Percentiles rank a stretch among this genome's conserved stretches.
These are phyloP conservation scores for Coemansia sp. DNA, from an alignment of 192 early-diverging fungal genomes.

Conservation along the genomic window DNA sequence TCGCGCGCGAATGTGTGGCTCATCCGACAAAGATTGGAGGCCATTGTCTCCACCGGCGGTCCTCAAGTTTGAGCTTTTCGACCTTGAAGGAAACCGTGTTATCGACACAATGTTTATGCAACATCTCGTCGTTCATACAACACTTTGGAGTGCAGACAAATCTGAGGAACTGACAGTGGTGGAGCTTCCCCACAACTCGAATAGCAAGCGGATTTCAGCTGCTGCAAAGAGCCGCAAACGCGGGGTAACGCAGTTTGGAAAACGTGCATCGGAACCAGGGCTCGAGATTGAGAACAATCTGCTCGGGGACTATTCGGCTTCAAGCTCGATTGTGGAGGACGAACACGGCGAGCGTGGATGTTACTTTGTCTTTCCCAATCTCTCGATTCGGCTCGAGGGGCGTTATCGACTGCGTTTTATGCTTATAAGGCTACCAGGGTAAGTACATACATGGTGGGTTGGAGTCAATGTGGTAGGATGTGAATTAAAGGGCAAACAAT, in stretches of 20 bases:
- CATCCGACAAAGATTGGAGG: constrained; percentile 77
- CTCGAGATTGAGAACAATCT: constrained; percentile 50
- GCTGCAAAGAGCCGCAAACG: constrained; percentile 54
- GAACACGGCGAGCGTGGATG: constrained; percentile 61
- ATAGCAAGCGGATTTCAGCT: constrained; percentile 53
- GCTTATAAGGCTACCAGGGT: constrained; percentile 67
- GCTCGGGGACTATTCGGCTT: constrained; percentile 43
- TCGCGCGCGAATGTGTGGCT: constrained; percentile 77
- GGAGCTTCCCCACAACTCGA: constrained; percentile 49
- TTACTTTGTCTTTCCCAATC: constrained; percentile 77
- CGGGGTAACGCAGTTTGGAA: constrained; percentile 46
- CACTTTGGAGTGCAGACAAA: constrained; percentile 35
- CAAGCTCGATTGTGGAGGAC: constrained; percentile 46
- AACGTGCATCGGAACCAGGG: constrained; percentile 21
- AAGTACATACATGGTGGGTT: constrained; percentile 2
- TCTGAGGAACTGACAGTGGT: constrained; percentile 44
- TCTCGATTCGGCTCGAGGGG: constrained; percentile 72
- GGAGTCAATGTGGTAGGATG: too few species aligned
- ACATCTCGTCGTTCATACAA: constrained; percentile 55
- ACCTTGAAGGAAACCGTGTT: constrained; percentile 53
- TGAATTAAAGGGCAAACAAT: neutral
- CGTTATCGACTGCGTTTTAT: constrained; percentile 68
- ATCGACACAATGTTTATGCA: constrained; percentile 49
- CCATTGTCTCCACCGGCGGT: constrained; percentile 78
- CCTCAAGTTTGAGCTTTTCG: constrained; percentile 64